Conservation (phyloP, 2,329 filamentous ascomycete species). For the Colletotrichum theobromicola region DNA sequence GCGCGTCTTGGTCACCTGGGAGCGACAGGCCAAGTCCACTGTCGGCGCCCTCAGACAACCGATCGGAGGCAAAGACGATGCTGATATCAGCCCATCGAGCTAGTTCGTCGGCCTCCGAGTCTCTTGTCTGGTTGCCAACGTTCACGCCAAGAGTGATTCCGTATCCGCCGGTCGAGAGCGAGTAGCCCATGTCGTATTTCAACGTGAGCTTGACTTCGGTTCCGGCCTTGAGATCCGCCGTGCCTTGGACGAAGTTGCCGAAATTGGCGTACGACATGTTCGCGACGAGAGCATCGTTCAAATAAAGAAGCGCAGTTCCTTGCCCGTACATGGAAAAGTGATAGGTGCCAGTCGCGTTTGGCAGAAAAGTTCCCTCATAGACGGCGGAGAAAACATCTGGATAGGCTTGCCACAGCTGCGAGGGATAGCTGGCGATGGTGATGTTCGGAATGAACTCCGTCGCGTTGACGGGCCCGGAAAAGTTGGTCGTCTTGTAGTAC, state of each 20-base stretch:
- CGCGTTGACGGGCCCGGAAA: not conserved
- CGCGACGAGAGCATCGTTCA: conserved; percentile 33
- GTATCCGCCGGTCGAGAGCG: not conserved
- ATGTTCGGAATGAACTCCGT: not conserved
- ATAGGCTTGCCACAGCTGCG: not conserved
- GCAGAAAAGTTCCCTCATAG: conserved; percentile 22
- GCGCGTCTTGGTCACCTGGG: not conserved
- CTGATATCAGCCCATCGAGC: not conserved
- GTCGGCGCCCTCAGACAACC: not conserved
- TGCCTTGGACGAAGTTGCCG: not conserved
- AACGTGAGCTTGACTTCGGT: not conserved
- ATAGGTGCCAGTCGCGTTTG: conserved; percentile 23
- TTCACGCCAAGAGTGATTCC: not conserved
- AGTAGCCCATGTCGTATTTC: not conserved
- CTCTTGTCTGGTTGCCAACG: not conserved
- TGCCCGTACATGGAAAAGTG: conserved; percentile 39
- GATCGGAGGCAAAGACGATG: not conserved
- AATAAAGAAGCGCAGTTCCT: conserved; percentile 36
- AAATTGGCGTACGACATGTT: conserved; percentile 22
- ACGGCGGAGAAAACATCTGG: conserved; percentile 24
- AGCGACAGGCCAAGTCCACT: not conserved
- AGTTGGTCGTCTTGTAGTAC: conserved; percentile 27
- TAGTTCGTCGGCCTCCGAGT: not conserved
- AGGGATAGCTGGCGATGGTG: not conserved
- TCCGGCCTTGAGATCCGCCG: not conserved